Evolutionary conservation across 768 basidiomycete species (phyloP).

Genomic region (Tylopilus intermedius): DNA sequence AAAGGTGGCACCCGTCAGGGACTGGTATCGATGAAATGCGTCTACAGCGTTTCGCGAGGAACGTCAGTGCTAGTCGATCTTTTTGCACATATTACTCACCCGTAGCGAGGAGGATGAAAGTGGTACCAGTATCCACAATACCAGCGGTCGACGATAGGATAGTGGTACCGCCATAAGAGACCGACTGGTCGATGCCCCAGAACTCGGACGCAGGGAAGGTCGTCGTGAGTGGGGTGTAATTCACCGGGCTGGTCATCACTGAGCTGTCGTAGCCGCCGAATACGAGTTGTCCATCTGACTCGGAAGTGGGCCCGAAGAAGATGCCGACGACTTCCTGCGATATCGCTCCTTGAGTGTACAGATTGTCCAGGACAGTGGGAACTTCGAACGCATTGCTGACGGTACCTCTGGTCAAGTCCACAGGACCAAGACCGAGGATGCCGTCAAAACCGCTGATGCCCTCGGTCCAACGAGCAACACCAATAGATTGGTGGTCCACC

Average conservation of each 20-base stretch:
- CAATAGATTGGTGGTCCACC: slow-evolving; percentile 30
- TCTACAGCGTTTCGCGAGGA: neutral
- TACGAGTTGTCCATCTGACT: neutral
- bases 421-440: slow-evolving; percentile 36
- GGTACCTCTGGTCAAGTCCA: slow-evolving; percentile 29
- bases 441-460: slow-evolving; percentile 38
- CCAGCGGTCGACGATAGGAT: neutral
- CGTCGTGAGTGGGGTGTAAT: neutral
- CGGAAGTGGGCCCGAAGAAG: neutral
- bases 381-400: slow-evolving; percentile 12
- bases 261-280: neutral
- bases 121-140: neutral
- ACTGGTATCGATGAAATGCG: neutral
- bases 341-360: slow-evolving; percentile 22
- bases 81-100: neutral
- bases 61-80: too few relatives aligned
- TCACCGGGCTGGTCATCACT: neutral
- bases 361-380: slow-evolving; percentile 35
- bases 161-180: neutral
- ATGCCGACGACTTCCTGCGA: neutral
- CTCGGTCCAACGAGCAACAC: slow-evolving; percentile 26
- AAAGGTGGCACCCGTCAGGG: neutral
- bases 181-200: neutral
- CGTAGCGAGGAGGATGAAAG: neutral
- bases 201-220: neutral